phyloP scores from a whole-genome alignment of 2,329 filamentous ascomycete species.

The Claviceps capensis region DNA sequence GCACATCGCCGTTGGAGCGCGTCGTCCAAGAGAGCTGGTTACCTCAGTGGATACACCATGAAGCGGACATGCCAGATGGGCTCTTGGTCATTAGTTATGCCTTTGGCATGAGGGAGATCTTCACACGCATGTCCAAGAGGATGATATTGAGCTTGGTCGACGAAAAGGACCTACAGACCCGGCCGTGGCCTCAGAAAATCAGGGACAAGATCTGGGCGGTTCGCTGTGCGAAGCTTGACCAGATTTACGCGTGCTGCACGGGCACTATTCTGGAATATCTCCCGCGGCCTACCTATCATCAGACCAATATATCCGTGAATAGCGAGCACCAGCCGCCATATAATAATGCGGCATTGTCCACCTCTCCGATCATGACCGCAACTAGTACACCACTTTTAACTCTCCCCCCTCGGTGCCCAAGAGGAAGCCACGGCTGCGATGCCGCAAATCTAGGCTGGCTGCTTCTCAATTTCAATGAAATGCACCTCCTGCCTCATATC shows the following conservation, averaged over 20 bases:
- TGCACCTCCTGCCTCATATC: slow-evolving; percentile 29
- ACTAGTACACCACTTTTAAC: slow-evolving; percentile 16
- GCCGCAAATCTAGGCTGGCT: slow-evolving; percentile 40
- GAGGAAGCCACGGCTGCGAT: slow-evolving; percentile 35
- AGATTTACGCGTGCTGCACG: slow-evolving; percentile 33
- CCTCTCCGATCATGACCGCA: slow-evolving; percentile 3
- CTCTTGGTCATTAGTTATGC: slow-evolving; percentile 38
- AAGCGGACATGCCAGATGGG: slow-evolving; percentile 33
- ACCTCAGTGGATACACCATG: slow-evolving; percentile 35
- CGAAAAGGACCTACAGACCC: slow-evolving; percentile 27
- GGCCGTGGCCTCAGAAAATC: slow-evolving; percentile 32
- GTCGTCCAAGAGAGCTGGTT: slow-evolving; percentile 38
- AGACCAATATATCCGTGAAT: slow-evolving; percentile 9
- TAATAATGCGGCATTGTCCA: slow-evolving; percentile 9
- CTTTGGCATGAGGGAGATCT: slow-evolving; percentile 35
- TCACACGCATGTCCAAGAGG: slow-evolving; percentile 34
- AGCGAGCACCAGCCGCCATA: slow-evolving; percentile 9
- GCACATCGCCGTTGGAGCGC: slow-evolving; percentile 36
- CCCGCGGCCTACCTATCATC: slow-evolving; percentile 11
- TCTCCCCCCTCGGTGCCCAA: slow-evolving; percentile 32
- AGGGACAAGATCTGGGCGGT: slow-evolving; percentile 35
- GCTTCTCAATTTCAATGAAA: slow-evolving; percentile 35
- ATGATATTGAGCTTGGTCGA: slow-evolving; percentile 31
- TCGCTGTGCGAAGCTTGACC: slow-evolving; percentile 34
- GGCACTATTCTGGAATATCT: slow-evolving; percentile 33